Evolutionary conservation across 192 early-diverging fungal species (phyloP).

Genomic region (Coemansia sp.): DNA sequence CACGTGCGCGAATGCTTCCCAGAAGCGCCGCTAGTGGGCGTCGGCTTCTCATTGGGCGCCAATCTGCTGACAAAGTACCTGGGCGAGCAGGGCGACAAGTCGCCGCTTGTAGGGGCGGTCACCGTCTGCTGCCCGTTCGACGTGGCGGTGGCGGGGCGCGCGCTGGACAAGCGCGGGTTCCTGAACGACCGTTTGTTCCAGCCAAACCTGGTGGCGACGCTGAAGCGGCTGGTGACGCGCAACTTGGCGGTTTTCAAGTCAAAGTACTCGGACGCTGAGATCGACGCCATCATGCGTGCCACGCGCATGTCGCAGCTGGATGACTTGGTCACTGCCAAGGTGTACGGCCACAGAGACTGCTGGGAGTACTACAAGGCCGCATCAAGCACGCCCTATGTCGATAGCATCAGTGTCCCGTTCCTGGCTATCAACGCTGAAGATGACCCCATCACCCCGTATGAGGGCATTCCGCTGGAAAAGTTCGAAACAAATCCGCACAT

Average conservation of each 20-base stretch:
- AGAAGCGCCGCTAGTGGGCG: conserved; percentile 62
- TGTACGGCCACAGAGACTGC: conserved; percentile 78
- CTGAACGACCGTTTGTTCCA: conserved; percentile 63
- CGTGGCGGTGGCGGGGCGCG: conserved; percentile 52
- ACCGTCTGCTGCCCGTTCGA: conserved; percentile 87
- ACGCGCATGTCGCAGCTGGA: conserved; percentile 79
- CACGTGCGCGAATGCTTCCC: conserved; percentile 54
- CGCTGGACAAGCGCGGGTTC: conserved; percentile 52
- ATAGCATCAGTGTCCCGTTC: conserved; percentile 69
- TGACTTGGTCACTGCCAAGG: conserved; percentile 65
- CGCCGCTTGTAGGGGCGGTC: conserved; percentile 70
- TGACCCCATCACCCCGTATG: conserved; percentile 76
- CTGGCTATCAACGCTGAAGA: conserved; percentile 81
- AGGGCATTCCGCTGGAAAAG: conserved; percentile 76
- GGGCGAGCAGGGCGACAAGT: conserved; percentile 73
- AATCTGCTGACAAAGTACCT: conserved; percentile 90
- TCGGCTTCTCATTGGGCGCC: conserved; percentile 89
- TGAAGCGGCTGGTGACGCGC: conserved; percentile 52
- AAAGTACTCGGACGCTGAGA: conserved; percentile 41
- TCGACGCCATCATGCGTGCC: conserved; percentile 59
- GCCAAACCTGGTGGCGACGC: conserved; percentile 58
- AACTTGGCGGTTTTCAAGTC: conserved; percentile 50
- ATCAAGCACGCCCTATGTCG: conserved; percentile 59
- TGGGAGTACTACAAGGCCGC: conserved; percentile 77
- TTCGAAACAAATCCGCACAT: conserved; percentile 72